Evolutionary conservation across 75 land plant species (phyloP).

Genomic region (Selaginella moellendorffii): DNA sequence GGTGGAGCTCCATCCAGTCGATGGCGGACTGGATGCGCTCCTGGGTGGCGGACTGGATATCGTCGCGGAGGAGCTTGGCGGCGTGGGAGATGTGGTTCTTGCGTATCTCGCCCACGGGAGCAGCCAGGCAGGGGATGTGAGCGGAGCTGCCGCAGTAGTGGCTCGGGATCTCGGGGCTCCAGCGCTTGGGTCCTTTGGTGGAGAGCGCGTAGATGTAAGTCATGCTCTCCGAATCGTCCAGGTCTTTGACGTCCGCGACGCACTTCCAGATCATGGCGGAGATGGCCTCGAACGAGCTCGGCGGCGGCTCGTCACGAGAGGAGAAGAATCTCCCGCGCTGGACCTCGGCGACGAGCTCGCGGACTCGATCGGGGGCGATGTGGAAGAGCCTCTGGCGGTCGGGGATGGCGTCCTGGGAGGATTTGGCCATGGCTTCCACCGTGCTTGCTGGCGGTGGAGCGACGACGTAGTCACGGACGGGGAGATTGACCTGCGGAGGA

Average conservation of each 20-base stretch:
- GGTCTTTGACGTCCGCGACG: neutral
- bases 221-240: neutral
- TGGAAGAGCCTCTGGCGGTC: neutral
- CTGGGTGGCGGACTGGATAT: neutral
- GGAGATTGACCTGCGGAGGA: neutral
- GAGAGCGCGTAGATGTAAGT: neutral
- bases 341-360: neutral
- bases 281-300: neutral
- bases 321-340: neutral
- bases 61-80: conserved; percentile 2
- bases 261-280: neutral
- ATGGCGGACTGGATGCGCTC: neutral
- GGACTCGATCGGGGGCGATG: neutral
- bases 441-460: neutral
- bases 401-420: neutral
- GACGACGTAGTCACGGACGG: neutral
- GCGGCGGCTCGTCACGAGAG: neutral
- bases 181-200: neutral
- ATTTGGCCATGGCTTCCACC: too few species aligned
- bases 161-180: neutral
- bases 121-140: neutral
- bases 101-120: neutral
- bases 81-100: neutral
- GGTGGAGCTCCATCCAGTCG: conserved; percentile 3
- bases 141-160: conserved; percentile 1